Percentiles rank a stretch among this genome's conserved stretches.
phyloP scores from a whole-genome alignment of 2,329 filamentous ascomycete genomes.

The Coleophoma crateriformis region DNA sequence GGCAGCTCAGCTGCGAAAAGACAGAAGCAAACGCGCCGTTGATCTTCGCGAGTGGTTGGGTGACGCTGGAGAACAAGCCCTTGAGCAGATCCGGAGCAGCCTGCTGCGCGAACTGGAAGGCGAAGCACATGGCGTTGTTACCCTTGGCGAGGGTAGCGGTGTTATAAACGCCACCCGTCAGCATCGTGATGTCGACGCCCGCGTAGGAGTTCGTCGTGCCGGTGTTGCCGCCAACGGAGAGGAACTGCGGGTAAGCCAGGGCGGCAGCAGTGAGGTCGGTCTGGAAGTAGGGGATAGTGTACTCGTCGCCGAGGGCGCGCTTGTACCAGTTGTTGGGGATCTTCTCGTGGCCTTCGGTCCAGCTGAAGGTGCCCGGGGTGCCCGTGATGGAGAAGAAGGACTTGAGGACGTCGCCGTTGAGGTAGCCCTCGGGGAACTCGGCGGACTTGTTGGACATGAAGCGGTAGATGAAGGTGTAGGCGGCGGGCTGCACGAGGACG shows the following conservation, averaged over 20 bases:
- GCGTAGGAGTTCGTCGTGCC: constrained; percentile 44
- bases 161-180: constrained; percentile 40
- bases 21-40: constrained; percentile 24
- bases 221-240: constrained; percentile 45
- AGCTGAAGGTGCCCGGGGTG: constrained; percentile 13
- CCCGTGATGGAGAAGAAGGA: constrained; percentile 22
- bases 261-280: constrained; percentile 33
- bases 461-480: constrained; percentile 37
- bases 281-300: constrained; percentile 31
- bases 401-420: constrained; percentile 27
- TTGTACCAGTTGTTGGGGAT: constrained; percentile 23
- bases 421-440: constrained; percentile 41
- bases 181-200: constrained; percentile 35
- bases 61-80: constrained; percentile 29
- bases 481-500: constrained; percentile 41
- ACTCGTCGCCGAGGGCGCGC: constrained; percentile 25
- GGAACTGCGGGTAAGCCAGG: constrained; percentile 34
- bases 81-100: constrained; percentile 36
- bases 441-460: constrained; percentile 37
- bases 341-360: constrained; percentile 10
- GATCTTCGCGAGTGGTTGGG: constrained; percentile 23
- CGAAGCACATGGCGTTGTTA: constrained; percentile 42
- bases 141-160: constrained; percentile 33
- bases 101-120: constrained; percentile 32
- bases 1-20: constrained; percentile 12